phyloP scores from a whole-genome alignment of 495 filamentous ascomycete genomes.

The Corynascus novoguineensis region DNA sequence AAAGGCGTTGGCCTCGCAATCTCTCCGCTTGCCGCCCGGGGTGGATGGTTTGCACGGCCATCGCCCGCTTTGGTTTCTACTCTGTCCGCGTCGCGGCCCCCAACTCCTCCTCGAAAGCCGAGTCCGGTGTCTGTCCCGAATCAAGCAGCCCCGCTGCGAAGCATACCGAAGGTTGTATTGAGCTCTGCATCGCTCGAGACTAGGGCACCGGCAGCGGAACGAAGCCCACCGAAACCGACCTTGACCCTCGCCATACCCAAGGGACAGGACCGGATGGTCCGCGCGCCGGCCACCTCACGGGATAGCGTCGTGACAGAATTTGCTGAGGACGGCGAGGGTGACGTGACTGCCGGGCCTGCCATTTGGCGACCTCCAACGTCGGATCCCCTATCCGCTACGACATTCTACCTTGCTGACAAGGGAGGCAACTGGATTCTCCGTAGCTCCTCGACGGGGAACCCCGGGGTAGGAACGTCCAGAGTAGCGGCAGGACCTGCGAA shows the following conservation, averaged over 20 bases:
- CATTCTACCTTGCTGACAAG: conserved; percentile 41
- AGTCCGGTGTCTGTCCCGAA: neutral
- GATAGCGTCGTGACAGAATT: conserved; percentile 44
- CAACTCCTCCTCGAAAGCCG: neutral
- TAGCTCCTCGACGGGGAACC: conserved; percentile 14
- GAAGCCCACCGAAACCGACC: conserved; percentile 28
- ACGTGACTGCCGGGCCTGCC: conserved; percentile 26
- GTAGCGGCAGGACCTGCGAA: conserved; percentile 16
- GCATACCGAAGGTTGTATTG: conserved; percentile 3
- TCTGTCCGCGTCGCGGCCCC: neutral
- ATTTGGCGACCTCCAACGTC: conserved; percentile 40
- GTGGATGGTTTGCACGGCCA: neutral
- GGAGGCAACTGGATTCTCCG: conserved; percentile 43
- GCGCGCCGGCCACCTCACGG: conserved; percentile 20
- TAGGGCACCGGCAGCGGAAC: conserved; percentile 18
- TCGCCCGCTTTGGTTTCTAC: neutral
- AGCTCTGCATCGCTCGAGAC: conserved; percentile 15
- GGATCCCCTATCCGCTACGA: conserved; percentile 35
- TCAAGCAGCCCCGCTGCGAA: neutral
- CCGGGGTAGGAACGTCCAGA: neutral
- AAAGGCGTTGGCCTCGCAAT: conserved; percentile 41
- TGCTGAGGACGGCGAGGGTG: conserved; percentile 42
- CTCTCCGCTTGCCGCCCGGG: conserved; percentile 6
- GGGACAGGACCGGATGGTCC: conserved; percentile 4
- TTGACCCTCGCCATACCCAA: conserved; percentile 33